A percentile compares a stretch with the other conserved stretches of the same genome.
phyloP scores from a whole-genome alignment of 257 asterid species.

The Plantago elongata region DNA sequence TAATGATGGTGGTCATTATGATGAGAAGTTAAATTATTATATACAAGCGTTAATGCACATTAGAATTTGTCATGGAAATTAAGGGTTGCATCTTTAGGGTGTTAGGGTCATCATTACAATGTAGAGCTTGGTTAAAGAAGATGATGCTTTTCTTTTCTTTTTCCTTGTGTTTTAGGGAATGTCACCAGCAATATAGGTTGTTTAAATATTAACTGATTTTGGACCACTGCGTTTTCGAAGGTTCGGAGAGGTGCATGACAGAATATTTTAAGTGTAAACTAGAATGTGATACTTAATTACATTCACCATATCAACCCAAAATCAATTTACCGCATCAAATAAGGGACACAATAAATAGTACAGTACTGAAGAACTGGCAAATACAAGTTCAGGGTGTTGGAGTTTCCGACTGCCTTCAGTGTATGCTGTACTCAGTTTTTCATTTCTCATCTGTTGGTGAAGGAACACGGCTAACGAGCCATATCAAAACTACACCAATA shows the following conservation, averaged over 20 bases:
- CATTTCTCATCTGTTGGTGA: constrained; percentile 42
- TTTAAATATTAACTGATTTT: constrained; percentile 48
- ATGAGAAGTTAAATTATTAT: constrained; percentile 27
- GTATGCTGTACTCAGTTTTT: background rate
- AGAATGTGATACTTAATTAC: no score
- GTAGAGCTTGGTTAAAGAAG: constrained; percentile 17
- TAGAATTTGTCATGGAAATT: constrained; percentile 25
- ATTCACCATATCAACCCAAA: no score
- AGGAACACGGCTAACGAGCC: constrained; percentile 66
- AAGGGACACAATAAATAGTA: no score
- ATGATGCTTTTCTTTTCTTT: background rate
- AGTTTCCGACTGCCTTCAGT: no score
- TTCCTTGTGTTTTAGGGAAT: constrained; percentile 20
- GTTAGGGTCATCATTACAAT: constrained; percentile 39
- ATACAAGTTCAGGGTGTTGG: no score
- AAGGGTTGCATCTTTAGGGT: constrained; percentile 31
- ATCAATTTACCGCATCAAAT: no score
- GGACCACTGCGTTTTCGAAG: constrained; percentile 24
- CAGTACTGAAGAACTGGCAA: no score
- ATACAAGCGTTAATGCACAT: constrained; percentile 23
- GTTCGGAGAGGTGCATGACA: constrained; percentile 1
- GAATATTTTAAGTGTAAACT: no score
- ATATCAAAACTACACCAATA: constrained; percentile 73
- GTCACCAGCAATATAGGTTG: constrained; percentile 54
- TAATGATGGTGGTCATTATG: constrained; percentile 30